A percentile compares a stretch with the other conserved stretches of the same genome.
phyloP scores from a whole-genome alignment of 1,284 basidiomycete species.

The Cutaneotrichosporon dermatis region DNA sequence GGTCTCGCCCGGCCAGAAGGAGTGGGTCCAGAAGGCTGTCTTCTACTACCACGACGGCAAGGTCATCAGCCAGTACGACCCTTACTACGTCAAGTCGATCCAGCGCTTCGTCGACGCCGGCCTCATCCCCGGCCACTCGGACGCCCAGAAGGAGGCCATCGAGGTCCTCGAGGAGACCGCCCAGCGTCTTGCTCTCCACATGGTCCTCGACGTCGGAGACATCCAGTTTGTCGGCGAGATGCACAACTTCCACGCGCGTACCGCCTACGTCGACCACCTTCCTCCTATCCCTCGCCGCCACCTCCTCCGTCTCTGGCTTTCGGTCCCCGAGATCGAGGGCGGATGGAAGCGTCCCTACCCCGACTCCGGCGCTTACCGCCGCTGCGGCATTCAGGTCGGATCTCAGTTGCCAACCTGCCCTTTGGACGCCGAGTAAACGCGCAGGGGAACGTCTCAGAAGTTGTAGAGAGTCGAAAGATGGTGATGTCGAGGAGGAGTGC shows the following conservation, averaged over 20 bases:
- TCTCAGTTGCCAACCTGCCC: constrained; percentile 45
- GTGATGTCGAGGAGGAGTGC: no score
- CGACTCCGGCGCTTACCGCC: constrained; percentile 41
- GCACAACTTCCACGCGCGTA: constrained; percentile 50
- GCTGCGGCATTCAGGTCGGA: constrained; percentile 47
- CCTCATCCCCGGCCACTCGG: constrained; percentile 43
- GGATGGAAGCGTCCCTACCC: constrained; percentile 49
- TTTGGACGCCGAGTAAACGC: constrained; percentile 45
- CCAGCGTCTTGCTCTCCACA: constrained; percentile 46
- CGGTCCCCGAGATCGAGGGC: constrained; percentile 45
- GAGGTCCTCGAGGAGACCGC: constrained; percentile 50
- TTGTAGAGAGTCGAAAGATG: no score
- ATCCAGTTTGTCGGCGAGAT: constrained; percentile 44
- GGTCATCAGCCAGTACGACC: constrained; percentile 36
- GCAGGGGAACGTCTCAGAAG: not conserved
- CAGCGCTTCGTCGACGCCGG: constrained; percentile 40
- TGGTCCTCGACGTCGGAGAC: constrained; percentile 51
- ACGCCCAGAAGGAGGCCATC: constrained; percentile 47
- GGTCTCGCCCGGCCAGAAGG: constrained; percentile 40
- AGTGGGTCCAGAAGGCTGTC: constrained; percentile 30
- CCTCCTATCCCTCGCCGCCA: constrained; percentile 47
- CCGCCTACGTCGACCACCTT: constrained; percentile 49
- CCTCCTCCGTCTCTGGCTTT: constrained; percentile 51
- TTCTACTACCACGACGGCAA: constrained; percentile 25
- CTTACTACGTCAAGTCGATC: constrained; percentile 39